These are phyloP conservation scores for Lophiotrema nucula DNA, from an alignment of 495 filamentous ascomycete genomes.

Conservation along the genomic window DNA sequence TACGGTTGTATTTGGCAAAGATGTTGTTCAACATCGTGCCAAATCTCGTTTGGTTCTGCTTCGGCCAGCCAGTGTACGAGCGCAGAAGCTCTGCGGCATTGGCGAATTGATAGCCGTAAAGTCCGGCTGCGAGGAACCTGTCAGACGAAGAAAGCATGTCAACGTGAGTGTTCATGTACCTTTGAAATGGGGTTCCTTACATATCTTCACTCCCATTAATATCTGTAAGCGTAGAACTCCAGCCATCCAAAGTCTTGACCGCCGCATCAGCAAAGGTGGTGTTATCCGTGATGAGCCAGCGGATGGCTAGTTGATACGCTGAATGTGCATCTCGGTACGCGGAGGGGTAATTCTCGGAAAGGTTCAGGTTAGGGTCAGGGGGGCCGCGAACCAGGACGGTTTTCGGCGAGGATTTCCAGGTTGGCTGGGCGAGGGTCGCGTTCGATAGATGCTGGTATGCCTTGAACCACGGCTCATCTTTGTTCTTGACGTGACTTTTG, in stretches of 20 bases:
- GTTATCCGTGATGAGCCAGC: too few species aligned
- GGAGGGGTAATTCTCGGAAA: too few species aligned
- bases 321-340: too few species aligned
- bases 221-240: slow-evolving; percentile 41
- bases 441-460: not conserved
- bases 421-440: not conserved
- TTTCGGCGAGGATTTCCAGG: not conserved
- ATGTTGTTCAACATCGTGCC: slow-evolving; percentile 18
- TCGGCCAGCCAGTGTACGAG: slow-evolving; percentile 41
- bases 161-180: too few species aligned
- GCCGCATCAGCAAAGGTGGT: too few species aligned
- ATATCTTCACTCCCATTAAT: slow-evolving; percentile 45
- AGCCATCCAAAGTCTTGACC: too few species aligned
- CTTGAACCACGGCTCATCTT: not conserved
- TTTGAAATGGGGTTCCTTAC: too few species aligned
- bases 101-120: slow-evolving; percentile 51
- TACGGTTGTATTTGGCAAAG: slow-evolving; percentile 24
- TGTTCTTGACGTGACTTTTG: not conserved
- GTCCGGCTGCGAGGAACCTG: slow-evolving; percentile 45
- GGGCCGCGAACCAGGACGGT: slow-evolving; percentile 11
- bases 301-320: too few species aligned
- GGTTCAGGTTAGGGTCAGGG: too few species aligned
- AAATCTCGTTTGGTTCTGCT: slow-evolving; percentile 38
- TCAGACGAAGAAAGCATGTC: too few species aligned
- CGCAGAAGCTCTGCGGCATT: slow-evolving; percentile 49